Percentiles rank a stretch among this genome's conserved stretches.
Conservation (phyloP, 305 asterid genomes). For the Petunia hybrid region DNA sequence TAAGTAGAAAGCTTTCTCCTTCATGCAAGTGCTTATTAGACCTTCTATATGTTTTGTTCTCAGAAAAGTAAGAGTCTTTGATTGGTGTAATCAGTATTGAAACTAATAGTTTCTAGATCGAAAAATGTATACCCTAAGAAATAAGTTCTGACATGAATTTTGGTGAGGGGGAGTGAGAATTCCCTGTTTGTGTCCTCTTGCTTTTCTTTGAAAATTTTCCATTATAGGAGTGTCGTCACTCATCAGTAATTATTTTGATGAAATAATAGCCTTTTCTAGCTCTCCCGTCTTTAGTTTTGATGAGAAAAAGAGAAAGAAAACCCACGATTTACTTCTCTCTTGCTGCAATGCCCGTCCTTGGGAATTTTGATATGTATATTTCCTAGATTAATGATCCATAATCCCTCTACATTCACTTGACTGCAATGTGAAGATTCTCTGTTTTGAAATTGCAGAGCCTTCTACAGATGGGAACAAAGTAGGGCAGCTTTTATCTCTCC, state of each 20-base stretch:
- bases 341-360: neutral
- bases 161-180: neutral
- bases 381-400: neutral
- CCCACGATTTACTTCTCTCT: constrained; percentile 5
- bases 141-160: neutral
- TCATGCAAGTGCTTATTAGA: neutral
- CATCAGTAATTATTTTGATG: too few species aligned
- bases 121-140: neutral
- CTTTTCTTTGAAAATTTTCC: neutral
- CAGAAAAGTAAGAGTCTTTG: neutral
- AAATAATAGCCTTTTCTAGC: too few species aligned
- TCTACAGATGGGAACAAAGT: constrained; percentile 50
- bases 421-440: constrained; percentile 23
- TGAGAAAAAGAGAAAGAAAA: neutral
- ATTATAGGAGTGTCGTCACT: neutral
- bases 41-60: neutral
- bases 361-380: neutral
- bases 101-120: neutral
- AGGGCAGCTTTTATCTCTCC: constrained; percentile 64
- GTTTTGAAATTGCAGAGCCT: constrained; percentile 56
- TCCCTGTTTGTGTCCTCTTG: neutral
- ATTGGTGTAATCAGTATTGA: neutral
- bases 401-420: constrained; percentile 14
- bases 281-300: too few species aligned
- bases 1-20: too few species aligned